Evolutionary conservation across 176 grass and related monocot species (phyloP), one percentile per base, ranked within the genome.

Genomic region (Thinopyrum elongatum): DNA sequence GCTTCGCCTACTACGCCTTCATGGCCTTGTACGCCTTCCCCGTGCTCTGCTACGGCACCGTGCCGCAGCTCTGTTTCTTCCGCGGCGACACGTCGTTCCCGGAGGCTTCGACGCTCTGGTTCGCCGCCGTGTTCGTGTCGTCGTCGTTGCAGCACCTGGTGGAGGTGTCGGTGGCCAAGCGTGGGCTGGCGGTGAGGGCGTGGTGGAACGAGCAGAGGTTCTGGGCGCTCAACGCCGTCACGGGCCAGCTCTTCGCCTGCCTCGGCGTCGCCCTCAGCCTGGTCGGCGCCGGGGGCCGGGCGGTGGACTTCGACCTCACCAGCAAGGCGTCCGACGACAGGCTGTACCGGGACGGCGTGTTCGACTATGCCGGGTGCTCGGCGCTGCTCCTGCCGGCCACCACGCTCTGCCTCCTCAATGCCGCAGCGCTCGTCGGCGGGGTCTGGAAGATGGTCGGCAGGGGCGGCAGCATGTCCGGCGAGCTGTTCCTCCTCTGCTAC

Each of bases 161-260:
- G 3, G 92, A 94, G 83, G 92, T 83, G 19, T 46, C 77, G 9
- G 51, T 42, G 13, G 65, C 92, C 0, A 83, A 42, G 28, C 47
- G 61, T 0, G 3, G 78, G 1, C n/a, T 88, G 8, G 76, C 5
- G 8, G 4, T 29, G 29, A 49, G 74, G 2, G 31, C 90, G 9
- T 94, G 87, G 87, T 90, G 87, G 71, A 90, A 90, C 28, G 87
- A 94, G 81, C 87, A 90, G 74, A 72, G 87, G 80, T 85, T 87
- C 58, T 92, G 84, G 84, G 69, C 87, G 87, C 82, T 92, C 44
- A 94, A 78, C 30, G 84, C 81, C 21, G 39, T 94, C 39, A 94
- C 92, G 16, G 66, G 31, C 4, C 75, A 94, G 27, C 87, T 92
- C 33, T 92, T 92, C 29, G 92, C 77, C 14, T 86, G 76, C 61